Conservation (phyloP, 1,284 basidiomycete species). For the Irpex rosettiformis region DNA sequence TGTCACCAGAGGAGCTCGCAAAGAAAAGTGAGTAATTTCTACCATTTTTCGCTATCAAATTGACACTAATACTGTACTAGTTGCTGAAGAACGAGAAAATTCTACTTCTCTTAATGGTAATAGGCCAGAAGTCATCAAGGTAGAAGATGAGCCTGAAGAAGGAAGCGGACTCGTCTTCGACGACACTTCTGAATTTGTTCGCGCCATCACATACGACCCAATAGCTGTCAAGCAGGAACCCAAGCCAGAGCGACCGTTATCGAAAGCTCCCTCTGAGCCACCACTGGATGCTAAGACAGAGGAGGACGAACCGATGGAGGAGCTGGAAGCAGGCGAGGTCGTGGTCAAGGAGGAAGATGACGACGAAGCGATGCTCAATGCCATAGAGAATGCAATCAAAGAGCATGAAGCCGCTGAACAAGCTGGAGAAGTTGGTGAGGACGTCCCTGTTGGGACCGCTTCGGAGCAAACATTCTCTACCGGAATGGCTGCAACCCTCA, state of each 20-base stretch:
- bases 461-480: constrained; percentile 70
- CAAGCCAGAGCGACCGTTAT: constrained; percentile 32
- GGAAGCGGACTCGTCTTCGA: constrained; percentile 82
- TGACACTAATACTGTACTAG: constrained; percentile 34
- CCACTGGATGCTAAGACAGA: constrained; percentile 48
- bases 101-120: constrained; percentile 44
- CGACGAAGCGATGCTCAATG: constrained; percentile 69
- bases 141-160: constrained; percentile 56
- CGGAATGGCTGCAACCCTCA: constrained; percentile 87
- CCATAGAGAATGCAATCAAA: constrained; percentile 66
- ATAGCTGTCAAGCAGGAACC: constrained; percentile 44
- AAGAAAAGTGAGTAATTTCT: constrained; percentile 56
- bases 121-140: constrained; percentile 41
- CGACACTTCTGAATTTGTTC: constrained; percentile 96
- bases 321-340: constrained; percentile 75
- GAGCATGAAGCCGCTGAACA: constrained; percentile 53
- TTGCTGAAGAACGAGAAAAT: constrained; percentile 59
- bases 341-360: constrained; percentile 77
- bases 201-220: constrained; percentile 75
- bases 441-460: constrained; percentile 54
- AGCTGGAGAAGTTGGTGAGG: constrained; percentile 30
- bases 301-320: constrained; percentile 63
- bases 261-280: constrained; percentile 39
- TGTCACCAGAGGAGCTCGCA: constrained; percentile 85
- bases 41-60: background rate